Evolutionary conservation across 2,329 filamentous ascomycete genomes (phyloP), one percentile per base, ranked within the genome.

Genomic region (Claviceps arundinis): DNA sequence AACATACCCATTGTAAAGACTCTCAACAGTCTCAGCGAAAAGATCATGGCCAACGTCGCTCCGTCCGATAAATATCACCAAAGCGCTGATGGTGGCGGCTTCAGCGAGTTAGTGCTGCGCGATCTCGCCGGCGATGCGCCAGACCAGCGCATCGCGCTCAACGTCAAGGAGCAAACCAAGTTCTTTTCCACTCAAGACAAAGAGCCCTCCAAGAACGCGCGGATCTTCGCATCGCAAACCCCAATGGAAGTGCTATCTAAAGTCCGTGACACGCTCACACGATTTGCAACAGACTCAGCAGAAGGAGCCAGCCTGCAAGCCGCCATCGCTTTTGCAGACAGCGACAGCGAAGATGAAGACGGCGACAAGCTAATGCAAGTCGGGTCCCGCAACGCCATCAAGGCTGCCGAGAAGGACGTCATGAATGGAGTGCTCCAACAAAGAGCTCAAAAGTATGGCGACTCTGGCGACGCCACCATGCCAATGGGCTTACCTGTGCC

Each of bases 1-100:
- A 91, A 93, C 63, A 84, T 93, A 2, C 90, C 89, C 11, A 94
- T 97, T 56, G 84, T 97, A 57, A 82, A 85, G 56, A 89, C 88
- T 0, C 73, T 98, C 52, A 98, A 98, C 65, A 88, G 79, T 55
- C 77, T 97, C 52, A 95, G 89, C 60, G 89, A 93, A 66, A 96
- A 94, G 68, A 86, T 98, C 64, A 85, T 98, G 77, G 85, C 85
- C 47, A 86, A 90, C 57, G 88, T 95, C 11, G 81, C 85, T 2
- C 85, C 89, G 1, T 81, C 84, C 5, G 89, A 96, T 64, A 76
- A 79, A 1, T 77, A 83, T 55, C 76, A 74, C 5, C 78, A 82
- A 2, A 79, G 82, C 50, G 48, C 82, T 2, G 72, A 83, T 61
- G 84, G 89, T 55, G 85, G 89, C 59, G 83, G 84, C 0, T 93